A percentile compares a stretch with the other conserved stretches of the same genome.
Conservation (phyloP, 2,329 filamentous ascomycete genomes). For the Trichoderma cornu-damae region DNA sequence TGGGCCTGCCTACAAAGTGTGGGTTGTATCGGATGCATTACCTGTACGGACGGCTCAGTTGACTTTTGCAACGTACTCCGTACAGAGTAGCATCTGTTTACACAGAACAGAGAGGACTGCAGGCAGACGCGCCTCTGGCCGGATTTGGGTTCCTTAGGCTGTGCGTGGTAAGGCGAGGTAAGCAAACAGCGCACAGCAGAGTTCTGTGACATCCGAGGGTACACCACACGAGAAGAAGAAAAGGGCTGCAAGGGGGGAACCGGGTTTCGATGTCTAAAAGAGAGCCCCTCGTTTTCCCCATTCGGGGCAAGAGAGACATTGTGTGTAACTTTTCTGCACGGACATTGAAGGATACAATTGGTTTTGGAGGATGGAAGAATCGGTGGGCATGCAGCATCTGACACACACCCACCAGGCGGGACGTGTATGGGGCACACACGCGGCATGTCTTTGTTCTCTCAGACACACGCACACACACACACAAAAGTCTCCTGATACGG, state of each 20-base stretch:
- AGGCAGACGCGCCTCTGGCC: not conserved
- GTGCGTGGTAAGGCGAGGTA: not conserved
- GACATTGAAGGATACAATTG: not conserved
- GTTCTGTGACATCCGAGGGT: not conserved
- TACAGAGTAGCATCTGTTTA: too few relatives aligned
- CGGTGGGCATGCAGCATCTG: not conserved
- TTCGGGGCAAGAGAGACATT: not conserved
- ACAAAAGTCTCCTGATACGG: too few relatives aligned
- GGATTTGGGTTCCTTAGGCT: not conserved
- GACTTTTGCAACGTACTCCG: not conserved
- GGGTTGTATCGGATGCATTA: slow-evolving; percentile 2
- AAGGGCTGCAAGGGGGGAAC: not conserved
- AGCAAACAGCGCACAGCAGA: not conserved
- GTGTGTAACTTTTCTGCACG: not conserved
- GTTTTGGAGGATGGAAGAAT: not conserved
- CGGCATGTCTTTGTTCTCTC: not conserved
- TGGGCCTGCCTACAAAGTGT: slow-evolving; percentile 12
- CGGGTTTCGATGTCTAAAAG: not conserved
- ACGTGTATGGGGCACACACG: not conserved
- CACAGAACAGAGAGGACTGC: not conserved
- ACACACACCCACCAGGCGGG: not conserved
- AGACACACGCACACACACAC: not conserved
- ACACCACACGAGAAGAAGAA: not conserved
- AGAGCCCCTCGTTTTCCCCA: not conserved
- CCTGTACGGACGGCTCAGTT: not conserved